Conservation (phyloP, 768 basidiomycete species). For the Hygrophorus pudorinus region DNA sequence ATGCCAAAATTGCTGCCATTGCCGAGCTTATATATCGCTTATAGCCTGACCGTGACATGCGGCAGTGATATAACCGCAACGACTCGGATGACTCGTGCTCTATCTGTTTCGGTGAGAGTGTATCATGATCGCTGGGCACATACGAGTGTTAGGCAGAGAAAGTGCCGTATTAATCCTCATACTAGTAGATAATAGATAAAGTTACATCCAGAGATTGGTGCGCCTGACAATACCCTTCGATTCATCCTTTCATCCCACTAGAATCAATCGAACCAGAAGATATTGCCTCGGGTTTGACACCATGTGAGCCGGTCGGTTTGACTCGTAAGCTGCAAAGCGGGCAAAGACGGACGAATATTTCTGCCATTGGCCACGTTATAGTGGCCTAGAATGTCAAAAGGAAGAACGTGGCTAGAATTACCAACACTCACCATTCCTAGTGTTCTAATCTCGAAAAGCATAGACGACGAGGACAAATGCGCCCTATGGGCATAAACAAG, state of each 20-base stretch:
- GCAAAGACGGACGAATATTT: slow-evolving; percentile 54
- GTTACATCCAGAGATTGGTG: too few relatives aligned
- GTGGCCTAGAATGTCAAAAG: slow-evolving; percentile 31
- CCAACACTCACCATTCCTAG: slow-evolving; percentile 46
- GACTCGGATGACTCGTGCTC: too few relatives aligned
- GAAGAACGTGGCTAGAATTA: neutral
- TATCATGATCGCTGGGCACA: too few relatives aligned
- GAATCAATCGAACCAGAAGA: neutral
- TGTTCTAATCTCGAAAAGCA: slow-evolving; percentile 45
- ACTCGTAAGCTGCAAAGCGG: slow-evolving; percentile 31
- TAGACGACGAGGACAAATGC: slow-evolving; percentile 42
- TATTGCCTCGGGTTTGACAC: slow-evolving; percentile 4
- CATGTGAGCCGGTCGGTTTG: slow-evolving; percentile 4
- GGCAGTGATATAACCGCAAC: too few relatives aligned
- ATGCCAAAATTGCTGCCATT: too few relatives aligned
- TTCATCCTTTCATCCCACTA: neutral
- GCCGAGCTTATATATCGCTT: too few relatives aligned
- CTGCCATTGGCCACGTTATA: slow-evolving; percentile 68
- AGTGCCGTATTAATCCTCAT: neutral
- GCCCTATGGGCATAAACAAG: slow-evolving; percentile 56
- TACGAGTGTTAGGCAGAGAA: neutral
- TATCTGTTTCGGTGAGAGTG: too few relatives aligned
- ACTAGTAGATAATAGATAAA: too few relatives aligned
- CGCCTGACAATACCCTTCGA: too few relatives aligned
- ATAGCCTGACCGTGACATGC: too few relatives aligned